Conservation (phyloP, 306 rosid species). For the Lathyrus tuberosus region DNA sequence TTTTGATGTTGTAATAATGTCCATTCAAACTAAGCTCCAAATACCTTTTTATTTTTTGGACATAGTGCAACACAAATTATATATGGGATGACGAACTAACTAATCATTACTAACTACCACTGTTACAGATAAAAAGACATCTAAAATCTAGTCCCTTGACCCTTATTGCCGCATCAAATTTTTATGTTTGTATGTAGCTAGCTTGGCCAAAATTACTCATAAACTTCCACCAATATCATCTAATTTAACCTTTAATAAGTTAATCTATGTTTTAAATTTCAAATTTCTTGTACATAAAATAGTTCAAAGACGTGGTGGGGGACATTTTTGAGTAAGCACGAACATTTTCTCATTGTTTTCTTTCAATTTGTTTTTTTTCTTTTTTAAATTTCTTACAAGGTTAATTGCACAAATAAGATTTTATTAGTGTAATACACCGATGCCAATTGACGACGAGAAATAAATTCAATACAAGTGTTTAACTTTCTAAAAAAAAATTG, state of each 20-base stretch:
- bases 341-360: too few relatives aligned
- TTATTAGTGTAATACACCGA: too few relatives aligned
- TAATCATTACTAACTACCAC: constrained; percentile 18
- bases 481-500: too few relatives aligned
- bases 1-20: constrained; percentile 29
- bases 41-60: constrained; percentile 45
- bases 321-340: too few relatives aligned
- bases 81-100: background rate
- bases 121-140: constrained; percentile 35
- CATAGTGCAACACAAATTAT: constrained; percentile 39
- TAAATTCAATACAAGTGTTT: too few relatives aligned
- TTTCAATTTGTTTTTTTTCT: too few relatives aligned
- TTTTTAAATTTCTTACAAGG: too few relatives aligned
- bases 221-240: constrained; percentile 42
- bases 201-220: constrained; percentile 33
- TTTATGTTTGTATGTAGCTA: constrained; percentile 48
- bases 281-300: background rate
- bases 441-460: too few relatives aligned
- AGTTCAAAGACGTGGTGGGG: too few relatives aligned
- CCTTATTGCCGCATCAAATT: constrained; percentile 39
- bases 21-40: constrained; percentile 43
- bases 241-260: constrained; percentile 41
- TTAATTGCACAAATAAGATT: too few relatives aligned
- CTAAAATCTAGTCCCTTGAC: constrained; percentile 41
- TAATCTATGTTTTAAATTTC: constrained; percentile 37